Base-by-base conservation (phyloP, 352 stramenopile genomes). In the Globisporangium yorkense region DNA sequence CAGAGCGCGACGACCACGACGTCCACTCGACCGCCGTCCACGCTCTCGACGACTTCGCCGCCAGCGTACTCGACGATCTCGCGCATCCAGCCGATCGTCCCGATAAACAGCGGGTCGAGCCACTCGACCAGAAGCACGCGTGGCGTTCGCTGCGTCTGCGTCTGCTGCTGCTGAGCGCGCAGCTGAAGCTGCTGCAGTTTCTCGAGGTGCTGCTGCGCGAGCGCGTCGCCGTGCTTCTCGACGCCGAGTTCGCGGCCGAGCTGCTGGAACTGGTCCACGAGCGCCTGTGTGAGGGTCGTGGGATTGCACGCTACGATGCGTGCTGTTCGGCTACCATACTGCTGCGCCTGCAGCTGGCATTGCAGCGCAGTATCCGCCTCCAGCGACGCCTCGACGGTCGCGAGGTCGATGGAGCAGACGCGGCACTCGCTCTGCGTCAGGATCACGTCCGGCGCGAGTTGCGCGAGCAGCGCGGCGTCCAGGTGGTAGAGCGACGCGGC, bases 401-500 rank as follows among this genome's bases (percentile, higher is more conserved):
- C 68, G 47, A 85, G 48, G 55, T 91, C 81, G 56, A 91, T 87
- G 44, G 81, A 88, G 56, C 81, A 91, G 15, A 91, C 81, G 48
- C 75, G 73, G 60, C 81, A 91, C 13, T 79, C 68, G 57, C 76
- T 86, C 54, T 91, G 81, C 20, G 80, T 88, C 54, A 91, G 63
- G 61, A 91, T 86, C 51, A 91, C 69, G 52, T 91, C 76, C 12
- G 81, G 77, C 53, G 55, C 35, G 8, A 91, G 59, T 20, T 54
- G 57, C 13, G 70, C 61, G 27, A 91, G 56, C n/a, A 54, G 44
- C 7, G 31, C 64, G 0, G 70, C 62, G 56, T 91, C 69, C 45
- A 91, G 58, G 33, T 82, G 74, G 60, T 91, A 91, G 18, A 91
- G 68, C 43, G 76, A 87, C 21, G 70, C 71, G 1, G 78, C 73